Evolutionary conservation across 352 stramenopile species (phyloP), one percentile per base, ranked within the genome.

Genomic region (Elongisporangium prolatum): DNA sequence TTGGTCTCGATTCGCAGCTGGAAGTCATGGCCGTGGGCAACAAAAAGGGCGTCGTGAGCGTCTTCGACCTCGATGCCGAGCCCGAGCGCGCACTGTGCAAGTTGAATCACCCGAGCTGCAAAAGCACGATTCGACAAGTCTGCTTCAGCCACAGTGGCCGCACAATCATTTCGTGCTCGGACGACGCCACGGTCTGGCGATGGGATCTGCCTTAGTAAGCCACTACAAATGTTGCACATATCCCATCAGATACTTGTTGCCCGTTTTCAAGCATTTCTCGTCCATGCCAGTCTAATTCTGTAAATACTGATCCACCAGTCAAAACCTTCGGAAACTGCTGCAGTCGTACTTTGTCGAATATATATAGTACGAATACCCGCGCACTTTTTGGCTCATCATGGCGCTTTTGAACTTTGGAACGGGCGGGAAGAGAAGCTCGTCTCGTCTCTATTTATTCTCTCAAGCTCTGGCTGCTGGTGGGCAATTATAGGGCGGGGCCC

Each of bases 11-110:
- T 63, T 73, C 80, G 61, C 73, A 85, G 52, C 75, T 89, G 37
- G 80, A 91, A 57, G 72, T 92, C 28, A 75, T 94, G 65, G 84
- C 82, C 0, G 80, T 89, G 47, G 84, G 84, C 64, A 94, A 91
- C 68, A 89, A 89, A 58, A 91, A 91, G 61, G 82, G 82, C 21
- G 65, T 84, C 21, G 77, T 91, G 67, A 89, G 79, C 63, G 78
- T 91, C 10, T 91, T 91, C 54, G 82, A 91, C 57, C 60, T 91
- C 25, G 82, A 91, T 64, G 74, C 82, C 38, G 82, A 91, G 64
- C 61, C 73, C 20, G 82, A 91, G 44, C 79, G 82, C n/a, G 64
- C 71, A 10, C 44, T 88, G 16, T 88, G 73, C 68, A 91, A 91
- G 63, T 65, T 91, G 48, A 82, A 71, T 48, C 82, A 91, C 65